phyloP scores from a whole-genome alignment of 2,329 filamentous ascomycete species.

The Lachnellula cervina region DNA sequence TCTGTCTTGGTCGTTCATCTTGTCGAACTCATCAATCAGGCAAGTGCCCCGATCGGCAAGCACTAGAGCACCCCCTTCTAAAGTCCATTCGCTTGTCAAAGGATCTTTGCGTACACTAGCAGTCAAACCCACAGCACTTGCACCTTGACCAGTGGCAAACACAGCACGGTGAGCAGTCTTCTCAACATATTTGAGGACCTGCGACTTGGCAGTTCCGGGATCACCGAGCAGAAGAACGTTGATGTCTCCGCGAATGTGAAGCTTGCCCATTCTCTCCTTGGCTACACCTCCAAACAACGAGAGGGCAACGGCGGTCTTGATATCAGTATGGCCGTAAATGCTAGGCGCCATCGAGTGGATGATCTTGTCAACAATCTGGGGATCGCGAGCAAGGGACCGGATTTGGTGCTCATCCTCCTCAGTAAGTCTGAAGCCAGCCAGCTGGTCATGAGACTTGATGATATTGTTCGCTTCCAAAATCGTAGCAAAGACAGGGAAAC shows the following conservation, averaged over 20 bases:
- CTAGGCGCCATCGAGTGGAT: constrained; percentile 91
- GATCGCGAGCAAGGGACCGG: constrained; percentile 79
- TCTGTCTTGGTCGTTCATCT: constrained; percentile 99
- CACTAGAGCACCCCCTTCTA: constrained; percentile 92
- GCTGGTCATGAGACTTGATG: constrained; percentile 93
- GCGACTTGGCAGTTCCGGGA: constrained; percentile 95
- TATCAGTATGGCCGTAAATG: constrained; percentile 93
- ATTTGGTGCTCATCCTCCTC: constrained; percentile 94
- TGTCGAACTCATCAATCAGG: constrained; percentile 98
- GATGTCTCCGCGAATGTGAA: constrained; percentile 93
- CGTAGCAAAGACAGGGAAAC: constrained; percentile 96
- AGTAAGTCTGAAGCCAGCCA: constrained; percentile 91
- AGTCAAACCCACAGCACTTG: constrained; percentile 94
- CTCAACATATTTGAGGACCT: constrained; percentile 95
- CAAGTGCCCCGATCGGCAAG: constrained; percentile 93
- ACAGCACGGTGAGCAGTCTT: constrained; percentile 96
- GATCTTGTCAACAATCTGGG: constrained; percentile 87
- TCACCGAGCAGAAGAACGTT: constrained; percentile 95
- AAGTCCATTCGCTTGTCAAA: constrained; percentile 92
- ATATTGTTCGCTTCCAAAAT: constrained; percentile 97
- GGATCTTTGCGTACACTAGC: constrained; percentile 94
- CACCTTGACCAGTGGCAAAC: constrained; percentile 95
- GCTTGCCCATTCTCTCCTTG: constrained; percentile 83
- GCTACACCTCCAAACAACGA: constrained; percentile 93
- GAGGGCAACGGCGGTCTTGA: constrained; percentile 93